These are phyloP conservation scores for Rheum nobile DNA, from an alignment of 148 eudicot genomes.

Conservation along the genomic window DNA sequence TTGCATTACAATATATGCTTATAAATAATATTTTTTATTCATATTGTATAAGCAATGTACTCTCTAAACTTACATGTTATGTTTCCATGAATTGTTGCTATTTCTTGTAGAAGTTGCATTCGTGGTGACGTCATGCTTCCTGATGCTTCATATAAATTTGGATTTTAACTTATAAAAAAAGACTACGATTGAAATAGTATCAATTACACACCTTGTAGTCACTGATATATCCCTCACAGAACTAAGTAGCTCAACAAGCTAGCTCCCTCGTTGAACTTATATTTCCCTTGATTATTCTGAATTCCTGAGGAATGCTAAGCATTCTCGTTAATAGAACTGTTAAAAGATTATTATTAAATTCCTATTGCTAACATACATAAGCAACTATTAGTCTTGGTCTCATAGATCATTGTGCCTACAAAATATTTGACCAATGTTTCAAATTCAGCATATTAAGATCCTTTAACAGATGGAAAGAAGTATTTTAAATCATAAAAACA, in stretches of 20 bases:
- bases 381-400: not conserved
- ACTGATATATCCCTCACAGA: slow-evolving; percentile 94
- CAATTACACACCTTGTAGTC: slow-evolving; percentile 68
- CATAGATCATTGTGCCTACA: not conserved
- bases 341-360: not conserved
- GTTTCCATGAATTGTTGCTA: slow-evolving; percentile 90
- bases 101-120: slow-evolving; percentile 73
- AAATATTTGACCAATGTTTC: not conserved
- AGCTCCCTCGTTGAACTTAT: slow-evolving; percentile 90
- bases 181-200: not conserved
- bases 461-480: not conserved
- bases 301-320: slow-evolving; percentile 42
- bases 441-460: not conserved
- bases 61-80: slow-evolving; percentile 54
- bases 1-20: not conserved
- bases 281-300: slow-evolving; percentile 82
- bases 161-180: not conserved
- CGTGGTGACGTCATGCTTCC: slow-evolving; percentile 79
- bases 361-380: not conserved
- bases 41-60: not conserved
- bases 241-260: slow-evolving; percentile 88
- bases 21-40: not conserved
- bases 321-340: slow-evolving; percentile 4
- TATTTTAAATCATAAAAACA: not conserved
- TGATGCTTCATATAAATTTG: slow-evolving; percentile 43